These are phyloP conservation scores for Pyrenochaeta sp. DNA, from an alignment of 2,329 filamentous ascomycete genomes.

Conservation along the genomic window DNA sequence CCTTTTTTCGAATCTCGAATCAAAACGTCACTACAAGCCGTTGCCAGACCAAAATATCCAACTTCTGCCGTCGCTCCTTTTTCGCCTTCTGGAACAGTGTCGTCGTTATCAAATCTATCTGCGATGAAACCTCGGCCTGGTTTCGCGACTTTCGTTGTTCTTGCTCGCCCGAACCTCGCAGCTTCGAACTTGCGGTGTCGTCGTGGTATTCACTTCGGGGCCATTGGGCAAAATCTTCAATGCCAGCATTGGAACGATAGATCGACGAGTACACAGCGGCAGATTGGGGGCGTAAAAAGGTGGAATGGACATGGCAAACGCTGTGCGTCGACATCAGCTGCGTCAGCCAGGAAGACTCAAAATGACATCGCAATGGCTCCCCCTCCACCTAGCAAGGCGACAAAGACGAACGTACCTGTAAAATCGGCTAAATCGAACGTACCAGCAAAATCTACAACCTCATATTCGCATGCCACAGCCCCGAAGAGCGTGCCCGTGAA, in stretches of 20 bases:
- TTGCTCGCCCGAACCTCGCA: conserved; percentile 2
- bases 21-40: conserved; percentile 18
- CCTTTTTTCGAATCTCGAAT: conserved; percentile 20
- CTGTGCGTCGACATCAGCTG: conserved; percentile 12
- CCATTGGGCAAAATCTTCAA: conserved; percentile 12
- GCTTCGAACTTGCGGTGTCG: conserved; percentile 15
- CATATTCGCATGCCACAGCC: not conserved
- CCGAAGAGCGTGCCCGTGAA: not conserved
- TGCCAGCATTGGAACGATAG: conserved; percentile 13
- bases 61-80: not conserved
- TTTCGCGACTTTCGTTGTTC: conserved; percentile 8
- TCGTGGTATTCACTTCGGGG: conserved; percentile 9
- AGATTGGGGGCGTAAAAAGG: not conserved
- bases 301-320: not conserved
- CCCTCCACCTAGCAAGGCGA: conserved; percentile 12
- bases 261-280: conserved; percentile 3
- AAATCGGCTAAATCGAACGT: conserved; percentile 6
- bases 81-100: not conserved
- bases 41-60: not conserved
- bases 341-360: conserved; percentile 8
- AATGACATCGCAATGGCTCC: conserved; percentile 7
- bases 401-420: conserved; percentile 6
- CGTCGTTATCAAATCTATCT: not conserved
- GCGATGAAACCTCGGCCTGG: conserved; percentile 35
- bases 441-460: conserved; percentile 9